Conservation (phyloP, 2,329 filamentous ascomycete species). For the Macrophomina tecta region DNA sequence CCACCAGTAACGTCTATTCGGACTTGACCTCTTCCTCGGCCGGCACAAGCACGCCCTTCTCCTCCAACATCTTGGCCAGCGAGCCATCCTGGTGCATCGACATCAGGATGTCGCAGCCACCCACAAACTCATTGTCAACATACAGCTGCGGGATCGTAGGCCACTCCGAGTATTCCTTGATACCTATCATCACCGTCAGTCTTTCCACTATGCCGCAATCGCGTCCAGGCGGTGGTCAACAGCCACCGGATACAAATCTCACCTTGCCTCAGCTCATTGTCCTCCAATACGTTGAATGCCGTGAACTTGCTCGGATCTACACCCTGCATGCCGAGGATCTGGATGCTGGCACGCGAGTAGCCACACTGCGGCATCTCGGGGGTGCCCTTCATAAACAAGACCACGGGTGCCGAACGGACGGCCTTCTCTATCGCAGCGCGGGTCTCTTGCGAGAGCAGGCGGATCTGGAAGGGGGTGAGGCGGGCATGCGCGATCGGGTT, state of each 20-base stretch:
- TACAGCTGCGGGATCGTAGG: conserved; percentile 98
- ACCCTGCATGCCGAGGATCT: conserved; percentile 92
- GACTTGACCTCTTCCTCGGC: conserved; percentile 53
- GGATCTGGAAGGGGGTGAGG: conserved; percentile 56
- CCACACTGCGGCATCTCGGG: conserved; percentile 96
- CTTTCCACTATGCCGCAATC: not conserved
- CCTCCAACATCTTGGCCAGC: conserved; percentile 86
- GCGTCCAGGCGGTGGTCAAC: too few species aligned
- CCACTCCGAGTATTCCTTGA: conserved; percentile 99
- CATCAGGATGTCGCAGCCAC: conserved; percentile 96
- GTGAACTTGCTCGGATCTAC: conserved; percentile 95
- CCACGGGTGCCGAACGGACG: conserved; percentile 84
- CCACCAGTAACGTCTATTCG: conserved; percentile 30
- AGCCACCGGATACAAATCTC: too few species aligned
- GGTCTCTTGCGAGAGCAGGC: conserved; percentile 81
- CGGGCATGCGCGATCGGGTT: conserved; percentile 46
- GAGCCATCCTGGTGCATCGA: conserved; percentile 97
- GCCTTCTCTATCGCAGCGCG: conserved; percentile 87
- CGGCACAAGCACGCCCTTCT: conserved; percentile 82
- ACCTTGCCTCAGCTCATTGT: conserved; percentile 84
- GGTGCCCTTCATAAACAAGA: conserved; percentile 99
- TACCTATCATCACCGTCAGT: conserved; percentile 62
- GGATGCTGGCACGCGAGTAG: conserved; percentile 92
- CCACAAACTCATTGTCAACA: conserved; percentile 92
- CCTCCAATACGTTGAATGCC: conserved; percentile 97